phyloP scores from a whole-genome alignment of 352 stramenopile species.

The Albugo laibachii region DNA sequence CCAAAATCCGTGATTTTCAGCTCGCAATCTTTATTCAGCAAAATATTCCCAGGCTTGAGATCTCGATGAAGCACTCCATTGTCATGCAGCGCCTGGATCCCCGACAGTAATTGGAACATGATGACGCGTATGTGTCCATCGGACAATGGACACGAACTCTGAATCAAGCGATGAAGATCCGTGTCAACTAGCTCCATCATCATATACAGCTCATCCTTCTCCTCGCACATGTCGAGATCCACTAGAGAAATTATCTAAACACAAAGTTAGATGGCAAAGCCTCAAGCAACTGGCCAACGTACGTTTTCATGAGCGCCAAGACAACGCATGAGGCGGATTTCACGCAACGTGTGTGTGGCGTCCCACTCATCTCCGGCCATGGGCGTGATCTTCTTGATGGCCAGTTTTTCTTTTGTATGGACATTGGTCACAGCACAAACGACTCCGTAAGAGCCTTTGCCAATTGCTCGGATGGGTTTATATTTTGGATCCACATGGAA shows the following conservation, averaged over 20 bases:
- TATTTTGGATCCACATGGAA: conserved; percentile 75
- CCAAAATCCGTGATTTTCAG: conserved; percentile 90
- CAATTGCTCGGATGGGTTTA: conserved; percentile 69
- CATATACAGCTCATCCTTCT: conserved; percentile 90
- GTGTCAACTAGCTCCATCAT: conserved; percentile 91
- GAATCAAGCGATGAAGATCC: conserved; percentile 81
- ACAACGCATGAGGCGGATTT: conserved; percentile 81
- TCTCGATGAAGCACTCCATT: conserved; percentile 87
- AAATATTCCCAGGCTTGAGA: conserved; percentile 87
- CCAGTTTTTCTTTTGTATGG: conserved; percentile 60
- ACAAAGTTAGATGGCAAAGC: neutral
- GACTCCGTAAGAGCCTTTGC: conserved; percentile 86
- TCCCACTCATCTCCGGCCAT: conserved; percentile 82
- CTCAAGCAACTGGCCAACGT: conserved; percentile 5
- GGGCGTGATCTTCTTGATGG: conserved; percentile 86
- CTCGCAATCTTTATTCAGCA: conserved; percentile 85
- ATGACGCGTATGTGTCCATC: conserved; percentile 71
- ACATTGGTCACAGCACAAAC: conserved; percentile 78
- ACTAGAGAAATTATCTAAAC: conserved; percentile 75
- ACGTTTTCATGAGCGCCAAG: conserved; percentile 82
- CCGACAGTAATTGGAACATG: conserved; percentile 70
- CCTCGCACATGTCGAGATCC: conserved; percentile 79
- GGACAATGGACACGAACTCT: conserved; percentile 65
- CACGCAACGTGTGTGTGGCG: conserved; percentile 76
- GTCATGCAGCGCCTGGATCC: conserved; percentile 84